Evolutionary conservation across 1,284 basidiomycete species (phyloP), one percentile per base, ranked within the genome.

Genomic region (Austroboletus olivaceoglutinosus): DNA sequence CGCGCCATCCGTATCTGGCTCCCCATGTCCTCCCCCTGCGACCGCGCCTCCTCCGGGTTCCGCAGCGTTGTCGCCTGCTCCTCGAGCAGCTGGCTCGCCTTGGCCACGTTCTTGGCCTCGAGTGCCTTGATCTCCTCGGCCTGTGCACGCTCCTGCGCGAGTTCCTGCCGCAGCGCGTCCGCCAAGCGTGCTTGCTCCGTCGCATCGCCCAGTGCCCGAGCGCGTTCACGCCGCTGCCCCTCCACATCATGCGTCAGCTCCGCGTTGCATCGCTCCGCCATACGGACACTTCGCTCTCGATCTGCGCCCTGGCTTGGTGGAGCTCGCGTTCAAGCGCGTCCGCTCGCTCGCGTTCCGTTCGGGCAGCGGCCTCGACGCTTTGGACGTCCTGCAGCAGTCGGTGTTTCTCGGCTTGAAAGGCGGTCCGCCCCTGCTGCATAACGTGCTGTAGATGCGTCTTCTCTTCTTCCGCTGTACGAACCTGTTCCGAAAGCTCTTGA

Each of bases 41-140:
- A 72, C 38, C 89, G 82, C 0, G 89, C 86, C 50, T 86, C 86
- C 58, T 91, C 89, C 19, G 94, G 72, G 19, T 82, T 81, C 19
- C 80, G 78, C 33, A 93, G 69, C 23, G 81, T 83, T 41, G 73
- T 74, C 15, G 83, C 82, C 58, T 92, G 86, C 45, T 93, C 90
- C 51, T 85, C 82, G 40, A 92, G 73, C 36, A 93, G 70, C 43
- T 74, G 75, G 8, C 79, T 75, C 19, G 91, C 72, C 60, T 86
- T 87, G 47, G 73, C 73, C 18, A 80, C 74, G 44, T 90, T 82
- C 53, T 82, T 76, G 27, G 77, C 76, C 67, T 91, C 89, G 38
- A 90, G 73, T 15, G 75, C 71, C 60, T 88, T 85, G n/a, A 88
- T 78, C 50, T 89, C 87, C 54, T 89, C 85, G 34, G 85, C 80